Evolutionary conservation across 2,329 filamentous ascomycete species (phyloP).

Genomic region (Colletotrichum endophyticum): DNA sequence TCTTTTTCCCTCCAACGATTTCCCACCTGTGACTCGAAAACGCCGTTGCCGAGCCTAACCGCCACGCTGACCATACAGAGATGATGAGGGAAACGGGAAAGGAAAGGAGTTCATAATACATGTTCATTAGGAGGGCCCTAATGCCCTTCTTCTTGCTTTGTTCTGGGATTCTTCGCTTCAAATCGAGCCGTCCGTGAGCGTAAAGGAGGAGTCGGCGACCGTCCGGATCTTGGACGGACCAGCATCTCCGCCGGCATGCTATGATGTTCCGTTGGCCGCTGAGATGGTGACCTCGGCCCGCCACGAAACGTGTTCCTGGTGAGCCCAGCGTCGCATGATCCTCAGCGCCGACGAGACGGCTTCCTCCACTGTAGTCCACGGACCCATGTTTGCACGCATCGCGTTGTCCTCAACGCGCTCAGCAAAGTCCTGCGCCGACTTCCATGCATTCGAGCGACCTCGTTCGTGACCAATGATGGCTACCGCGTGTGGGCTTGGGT

Average conservation of each 20-base stretch:
- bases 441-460: conserved; percentile 30
- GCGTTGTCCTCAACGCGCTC: conserved; percentile 30
- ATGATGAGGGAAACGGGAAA: not conserved
- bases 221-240: not conserved
- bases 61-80: not conserved
- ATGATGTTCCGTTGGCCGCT: conserved; percentile 11
- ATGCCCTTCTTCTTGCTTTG: not conserved
- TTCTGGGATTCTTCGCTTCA: not conserved
- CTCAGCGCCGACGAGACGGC: conserved; percentile 41
- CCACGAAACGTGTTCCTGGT: conserved; percentile 52
- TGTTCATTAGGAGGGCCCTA: conserved; percentile 6
- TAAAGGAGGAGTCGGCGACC: not conserved
- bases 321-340: conserved; percentile 48
- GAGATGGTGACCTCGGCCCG: conserved; percentile 35
- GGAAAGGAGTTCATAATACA: conserved; percentile 11
- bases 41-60: not conserved
- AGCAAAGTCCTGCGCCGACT: conserved; percentile 33
- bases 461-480: conserved; percentile 30
- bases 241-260: not conserved
- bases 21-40: not conserved
- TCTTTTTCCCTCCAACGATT: not conserved
- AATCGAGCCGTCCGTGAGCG: not conserved
- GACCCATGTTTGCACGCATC: conserved; percentile 34
- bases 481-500: conserved; percentile 21
- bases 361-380: conserved; percentile 52